A percentile compares a stretch with the other conserved stretches of the same genome.
phyloP scores from a whole-genome alignment of 108 stramenopile species.

The Nitzschia sp. region DNA sequence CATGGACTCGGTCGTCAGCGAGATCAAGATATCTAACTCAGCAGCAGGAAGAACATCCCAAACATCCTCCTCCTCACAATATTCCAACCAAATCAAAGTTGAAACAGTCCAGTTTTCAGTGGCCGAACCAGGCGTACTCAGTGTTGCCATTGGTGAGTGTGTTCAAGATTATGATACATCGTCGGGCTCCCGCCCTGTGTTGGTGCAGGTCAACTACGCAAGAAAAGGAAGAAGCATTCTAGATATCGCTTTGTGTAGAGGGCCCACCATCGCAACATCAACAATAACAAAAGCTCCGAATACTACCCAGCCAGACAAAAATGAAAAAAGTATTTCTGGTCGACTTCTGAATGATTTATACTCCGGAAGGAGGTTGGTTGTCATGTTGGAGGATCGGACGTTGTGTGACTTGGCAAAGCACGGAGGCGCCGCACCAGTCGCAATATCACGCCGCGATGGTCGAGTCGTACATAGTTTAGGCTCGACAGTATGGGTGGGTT shows the following conservation, averaged over 20 bases:
- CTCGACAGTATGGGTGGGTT: slow-evolving; percentile 48
- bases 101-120: slow-evolving; percentile 53
- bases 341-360: slow-evolving; percentile 23
- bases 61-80: not conserved
- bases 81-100: slow-evolving; percentile 32
- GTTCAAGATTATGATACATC: slow-evolving; percentile 61
- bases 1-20: slow-evolving; percentile 61
- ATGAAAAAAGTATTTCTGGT: not conserved
- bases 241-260: slow-evolving; percentile 43
- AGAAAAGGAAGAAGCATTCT: slow-evolving; percentile 13
- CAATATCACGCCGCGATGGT: slow-evolving; percentile 75
- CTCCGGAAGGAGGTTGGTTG: slow-evolving; percentile 47
- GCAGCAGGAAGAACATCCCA: slow-evolving; percentile 12
- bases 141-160: slow-evolving; percentile 51
- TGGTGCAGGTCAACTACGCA: slow-evolving; percentile 23
- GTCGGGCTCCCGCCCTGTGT: slow-evolving; percentile 49
- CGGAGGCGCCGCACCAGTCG: slow-evolving; percentile 48
- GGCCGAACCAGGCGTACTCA: slow-evolving; percentile 40
- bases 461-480: slow-evolving; percentile 59
- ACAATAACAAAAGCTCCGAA: not conserved
- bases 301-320: not conserved
- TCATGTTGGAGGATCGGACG: slow-evolving; percentile 47
- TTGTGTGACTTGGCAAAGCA: slow-evolving; percentile 49
- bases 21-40: slow-evolving; percentile 44
- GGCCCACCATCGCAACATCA: not conserved